A percentile compares a stretch with the other conserved stretches of the same genome.
These are phyloP conservation scores for Mycena vulgaris DNA, from an alignment of 768 basidiomycete genomes.

Conservation along the genomic window DNA sequence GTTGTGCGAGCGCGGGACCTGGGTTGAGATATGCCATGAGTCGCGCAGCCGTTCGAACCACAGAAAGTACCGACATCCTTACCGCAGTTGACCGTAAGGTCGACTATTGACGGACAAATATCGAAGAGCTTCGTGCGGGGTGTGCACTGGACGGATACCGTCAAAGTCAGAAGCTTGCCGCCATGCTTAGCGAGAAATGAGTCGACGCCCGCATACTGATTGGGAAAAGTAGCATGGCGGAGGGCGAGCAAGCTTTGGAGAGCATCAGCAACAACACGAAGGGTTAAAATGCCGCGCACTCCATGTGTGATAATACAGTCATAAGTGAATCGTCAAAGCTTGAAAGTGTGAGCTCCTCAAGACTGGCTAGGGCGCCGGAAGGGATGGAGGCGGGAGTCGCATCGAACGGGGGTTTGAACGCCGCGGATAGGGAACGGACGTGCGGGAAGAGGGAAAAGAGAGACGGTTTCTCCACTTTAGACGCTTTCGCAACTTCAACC, in stretches of 20 bases:
- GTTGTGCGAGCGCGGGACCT: conserved; percentile 4
- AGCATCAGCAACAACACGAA: neutral
- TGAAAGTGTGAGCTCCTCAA: conserved; percentile 19
- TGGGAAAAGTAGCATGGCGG: neutral
- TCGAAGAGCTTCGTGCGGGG: neutral
- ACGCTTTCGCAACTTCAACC: conserved; percentile 11
- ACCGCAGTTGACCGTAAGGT: conserved; percentile 24
- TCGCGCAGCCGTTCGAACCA: neutral
- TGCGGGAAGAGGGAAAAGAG: conserved; percentile 11
- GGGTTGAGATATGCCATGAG: neutral
- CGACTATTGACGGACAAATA: conserved; percentile 20
- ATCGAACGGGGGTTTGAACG: conserved; percentile 9
- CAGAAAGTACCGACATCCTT: neutral
- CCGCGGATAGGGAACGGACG: conserved; percentile 19
- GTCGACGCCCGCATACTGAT: neutral
- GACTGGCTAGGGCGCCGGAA: conserved; percentile 7
- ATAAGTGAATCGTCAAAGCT: neutral
- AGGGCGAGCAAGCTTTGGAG: conserved; percentile 15
- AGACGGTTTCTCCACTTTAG: neutral
- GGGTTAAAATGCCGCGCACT: conserved; percentile 1
- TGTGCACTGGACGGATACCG: neutral
- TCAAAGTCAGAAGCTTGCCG: conserved; percentile 17
- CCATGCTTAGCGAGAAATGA: conserved; percentile 29
- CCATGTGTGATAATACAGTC: conserved; percentile 12
- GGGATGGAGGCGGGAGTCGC: neutral